Evolutionary conservation across 306 rosid species (phyloP).

Genomic region (Castanea mollissima): DNA sequence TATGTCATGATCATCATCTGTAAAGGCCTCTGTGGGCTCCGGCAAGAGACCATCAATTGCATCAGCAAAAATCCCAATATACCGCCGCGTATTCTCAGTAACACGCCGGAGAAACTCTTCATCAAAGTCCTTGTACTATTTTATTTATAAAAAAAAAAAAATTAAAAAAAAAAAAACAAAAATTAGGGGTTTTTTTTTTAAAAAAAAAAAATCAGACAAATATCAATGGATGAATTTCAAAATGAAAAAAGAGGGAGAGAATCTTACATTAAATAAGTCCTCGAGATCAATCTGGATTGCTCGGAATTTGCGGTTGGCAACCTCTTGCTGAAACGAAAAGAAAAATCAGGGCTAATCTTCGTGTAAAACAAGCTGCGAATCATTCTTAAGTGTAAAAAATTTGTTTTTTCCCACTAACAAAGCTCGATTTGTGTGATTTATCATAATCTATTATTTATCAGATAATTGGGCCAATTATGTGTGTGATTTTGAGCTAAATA

Average conservation of each 20-base stretch:
- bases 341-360: slow-evolving; percentile 12
- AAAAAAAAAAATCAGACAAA: not conserved
- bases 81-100: slow-evolving; percentile 79
- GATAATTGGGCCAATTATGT: not conserved
- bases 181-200: not conserved
- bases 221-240: not conserved
- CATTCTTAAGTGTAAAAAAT: not conserved
- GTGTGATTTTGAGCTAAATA: not conserved
- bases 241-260: not conserved
- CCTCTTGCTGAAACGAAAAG: slow-evolving; percentile 65
- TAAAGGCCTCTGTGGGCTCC: slow-evolving; percentile 73
- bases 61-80: slow-evolving; percentile 71
- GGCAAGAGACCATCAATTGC: slow-evolving; percentile 91
- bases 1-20: slow-evolving; percentile 92
- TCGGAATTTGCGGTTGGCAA: slow-evolving; percentile 76
- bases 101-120: slow-evolving; percentile 84
- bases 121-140: slow-evolving; percentile 70
- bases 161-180: not conserved
- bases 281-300: slow-evolving; percentile 80
- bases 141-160: slow-evolving; percentile 6
- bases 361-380: not conserved
- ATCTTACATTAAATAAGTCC: slow-evolving; percentile 62
- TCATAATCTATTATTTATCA: not conserved
- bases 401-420: not conserved
- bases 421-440: not conserved